Evolutionary conservation across 2,329 filamentous ascomycete species (phyloP).

Genomic region (Colletotrichum sp.): DNA sequence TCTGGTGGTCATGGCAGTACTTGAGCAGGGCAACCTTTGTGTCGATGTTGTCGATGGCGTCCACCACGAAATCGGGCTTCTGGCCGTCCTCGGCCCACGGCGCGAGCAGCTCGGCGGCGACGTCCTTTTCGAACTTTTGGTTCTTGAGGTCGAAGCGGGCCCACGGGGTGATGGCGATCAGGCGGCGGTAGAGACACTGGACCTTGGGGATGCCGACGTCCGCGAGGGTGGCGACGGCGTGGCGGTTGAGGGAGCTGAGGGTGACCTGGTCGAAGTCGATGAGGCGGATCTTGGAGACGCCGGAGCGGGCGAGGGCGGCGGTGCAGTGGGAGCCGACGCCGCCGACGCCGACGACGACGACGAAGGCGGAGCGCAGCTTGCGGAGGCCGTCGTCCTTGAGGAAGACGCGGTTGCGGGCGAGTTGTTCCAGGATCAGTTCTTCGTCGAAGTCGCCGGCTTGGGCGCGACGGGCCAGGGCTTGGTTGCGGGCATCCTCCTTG

Average conservation of each 20-base stretch:
- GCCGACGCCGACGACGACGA: slow-evolving; percentile 90
- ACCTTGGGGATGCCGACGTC: slow-evolving; percentile 96
- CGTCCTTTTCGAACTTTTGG: slow-evolving; percentile 77
- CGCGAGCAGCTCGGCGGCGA: slow-evolving; percentile 69
- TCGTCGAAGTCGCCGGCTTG: slow-evolving; percentile 69
- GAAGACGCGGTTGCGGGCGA: slow-evolving; percentile 92
- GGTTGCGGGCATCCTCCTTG: slow-evolving; percentile 65
- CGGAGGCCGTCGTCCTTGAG: slow-evolving; percentile 80
- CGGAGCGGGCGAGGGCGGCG: slow-evolving; percentile 84
- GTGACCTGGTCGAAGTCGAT: slow-evolving; percentile 99
- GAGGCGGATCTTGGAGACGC: slow-evolving; percentile 84
- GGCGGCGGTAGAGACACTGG: slow-evolving; percentile 75
- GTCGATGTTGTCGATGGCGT: slow-evolving; percentile 98
- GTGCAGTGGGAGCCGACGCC: slow-evolving; percentile 94
- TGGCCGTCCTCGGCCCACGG: slow-evolving; percentile 65
- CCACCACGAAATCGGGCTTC: slow-evolving; percentile 86
- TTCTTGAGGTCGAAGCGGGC: slow-evolving; percentile 84
- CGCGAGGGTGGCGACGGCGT: slow-evolving; percentile 90
- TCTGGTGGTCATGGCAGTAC: slow-evolving; percentile 78
- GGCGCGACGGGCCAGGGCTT: slow-evolving; percentile 61
- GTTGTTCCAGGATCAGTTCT: slow-evolving; percentile 90
- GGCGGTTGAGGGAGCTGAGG: slow-evolving; percentile 91
- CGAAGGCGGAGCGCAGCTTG: slow-evolving; percentile 80
- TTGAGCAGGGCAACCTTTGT: slow-evolving; percentile 91
- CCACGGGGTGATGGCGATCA: slow-evolving; percentile 92